phyloP scores from a whole-genome alignment of 1,139 yeast species.

The Sugiyamaella pinicola region DNA sequence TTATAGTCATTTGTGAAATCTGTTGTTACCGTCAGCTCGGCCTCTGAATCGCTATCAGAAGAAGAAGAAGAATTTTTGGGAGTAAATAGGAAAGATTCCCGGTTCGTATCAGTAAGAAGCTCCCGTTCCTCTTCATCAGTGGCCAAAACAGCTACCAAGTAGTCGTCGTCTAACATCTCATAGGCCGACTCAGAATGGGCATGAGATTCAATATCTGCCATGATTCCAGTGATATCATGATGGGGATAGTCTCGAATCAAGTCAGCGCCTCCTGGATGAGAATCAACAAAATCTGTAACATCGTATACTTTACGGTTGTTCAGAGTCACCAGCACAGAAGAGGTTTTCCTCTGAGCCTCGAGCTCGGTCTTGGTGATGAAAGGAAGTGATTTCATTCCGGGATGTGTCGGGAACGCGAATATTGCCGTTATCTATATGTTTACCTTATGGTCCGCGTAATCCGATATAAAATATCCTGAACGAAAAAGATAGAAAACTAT shows the following conservation, averaged over 20 bases:
- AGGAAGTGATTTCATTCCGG: constrained; percentile 23
- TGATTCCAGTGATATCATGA: constrained; percentile 73
- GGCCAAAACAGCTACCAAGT: constrained; percentile 63
- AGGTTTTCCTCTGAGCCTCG: constrained; percentile 20
- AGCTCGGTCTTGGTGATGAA: constrained; percentile 33
- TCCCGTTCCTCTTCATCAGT: constrained; percentile 61
- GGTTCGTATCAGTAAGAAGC: constrained; percentile 44
- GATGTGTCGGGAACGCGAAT: background rate
- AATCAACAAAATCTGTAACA: constrained; percentile 73
- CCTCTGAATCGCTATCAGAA: constrained; percentile 30
- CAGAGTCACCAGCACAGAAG: constrained; percentile 55
- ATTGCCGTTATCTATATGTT: background rate
- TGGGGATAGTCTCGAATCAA: constrained; percentile 77
- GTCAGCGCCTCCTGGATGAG: constrained; percentile 88
- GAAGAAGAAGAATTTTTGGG: constrained; percentile 9
- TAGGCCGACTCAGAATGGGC: constrained; percentile 85
- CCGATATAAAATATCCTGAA: background rate
- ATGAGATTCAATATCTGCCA: constrained; percentile 71
- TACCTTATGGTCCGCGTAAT: background rate
- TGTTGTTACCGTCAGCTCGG: constrained; percentile 76
- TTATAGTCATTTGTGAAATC: constrained; percentile 70
- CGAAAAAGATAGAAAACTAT: background rate
- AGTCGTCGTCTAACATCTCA: constrained; percentile 82
- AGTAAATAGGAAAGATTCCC: constrained; percentile 33
- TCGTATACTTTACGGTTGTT: constrained; percentile 78